These are phyloP conservation scores for Coemansia sp. DNA, from an alignment of 192 early-diverging fungal genomes.

Conservation along the genomic window DNA sequence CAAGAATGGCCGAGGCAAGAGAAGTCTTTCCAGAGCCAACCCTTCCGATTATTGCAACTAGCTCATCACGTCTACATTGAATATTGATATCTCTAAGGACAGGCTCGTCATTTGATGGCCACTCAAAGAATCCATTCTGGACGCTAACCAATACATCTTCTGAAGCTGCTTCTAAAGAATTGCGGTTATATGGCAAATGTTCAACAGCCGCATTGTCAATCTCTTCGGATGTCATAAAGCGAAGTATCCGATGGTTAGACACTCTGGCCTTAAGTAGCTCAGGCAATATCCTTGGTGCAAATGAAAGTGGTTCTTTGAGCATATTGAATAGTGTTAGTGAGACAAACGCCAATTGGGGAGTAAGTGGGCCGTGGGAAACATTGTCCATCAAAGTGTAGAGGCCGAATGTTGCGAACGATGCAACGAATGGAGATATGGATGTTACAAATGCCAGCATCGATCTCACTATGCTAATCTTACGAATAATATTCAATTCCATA, in stretches of 20 bases:
- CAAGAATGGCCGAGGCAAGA: too few relatives aligned
- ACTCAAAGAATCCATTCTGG: constrained; percentile 55
- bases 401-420: constrained; percentile 80
- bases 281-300: constrained; percentile 79
- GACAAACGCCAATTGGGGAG: constrained; percentile 75
- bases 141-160: constrained; percentile 7
- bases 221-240: too few relatives aligned
- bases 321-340: constrained; percentile 87
- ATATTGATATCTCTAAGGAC: constrained; percentile 46
- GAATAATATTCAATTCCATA: constrained; percentile 73
- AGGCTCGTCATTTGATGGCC: constrained; percentile 43
- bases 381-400: constrained; percentile 63
- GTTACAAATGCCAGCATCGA: constrained; percentile 73
- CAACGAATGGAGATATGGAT: constrained; percentile 85
- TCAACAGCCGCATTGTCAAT: too few relatives aligned
- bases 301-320: constrained; percentile 54
- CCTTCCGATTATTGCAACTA: constrained; percentile 64
- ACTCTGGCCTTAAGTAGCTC: background rate
- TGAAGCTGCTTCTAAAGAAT: too few relatives aligned
- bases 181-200: too few relatives aligned
- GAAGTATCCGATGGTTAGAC: background rate
- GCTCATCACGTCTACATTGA: constrained; percentile 26
- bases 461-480: constrained; percentile 68
- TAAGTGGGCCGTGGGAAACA: constrained; percentile 57
- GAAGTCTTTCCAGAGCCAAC: constrained; percentile 77